phyloP scores from a whole-genome alignment of 2,329 filamentous ascomycete genomes.

The Aspergillus sp. region DNA sequence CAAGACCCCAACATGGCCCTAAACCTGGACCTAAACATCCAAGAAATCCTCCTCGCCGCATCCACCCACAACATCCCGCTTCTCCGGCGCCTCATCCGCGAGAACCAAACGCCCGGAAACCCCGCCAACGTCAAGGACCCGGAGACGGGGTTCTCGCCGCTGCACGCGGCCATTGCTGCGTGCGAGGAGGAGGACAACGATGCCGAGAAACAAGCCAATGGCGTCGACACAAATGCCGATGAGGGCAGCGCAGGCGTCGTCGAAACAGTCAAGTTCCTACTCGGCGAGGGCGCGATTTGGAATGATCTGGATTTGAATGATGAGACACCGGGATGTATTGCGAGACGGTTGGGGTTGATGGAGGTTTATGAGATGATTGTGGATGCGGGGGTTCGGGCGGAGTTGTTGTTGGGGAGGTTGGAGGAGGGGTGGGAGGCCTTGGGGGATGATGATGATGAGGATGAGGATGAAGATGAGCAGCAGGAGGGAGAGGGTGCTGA shows the following conservation, averaged over 20 bases:
- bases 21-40: conserved; percentile 46
- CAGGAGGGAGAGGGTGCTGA: conserved; percentile 19
- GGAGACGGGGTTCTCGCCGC: conserved; percentile 79
- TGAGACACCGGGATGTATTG: conserved; percentile 90
- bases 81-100: conserved; percentile 69
- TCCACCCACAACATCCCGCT: conserved; percentile 67
- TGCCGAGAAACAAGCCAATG: background rate
- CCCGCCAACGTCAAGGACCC: conserved; percentile 78
- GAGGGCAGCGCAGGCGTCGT: conserved; percentile 33
- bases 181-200: conserved; percentile 48
- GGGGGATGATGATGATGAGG: conserved; percentile 48
- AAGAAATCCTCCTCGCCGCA: conserved; percentile 66
- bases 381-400: conserved; percentile 85
- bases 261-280: conserved; percentile 71
- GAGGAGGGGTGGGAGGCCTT: conserved; percentile 81
- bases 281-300: conserved; percentile 92
- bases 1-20: conserved; percentile 25
- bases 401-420: conserved; percentile 79
- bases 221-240: conserved; percentile 27
- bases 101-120: conserved; percentile 46
- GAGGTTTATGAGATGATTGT: conserved; percentile 80
- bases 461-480: conserved; percentile 32
- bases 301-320: conserved; percentile 85
- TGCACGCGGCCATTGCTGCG: conserved; percentile 86
- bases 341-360: conserved; percentile 65